Base-by-base conservation (phyloP, 2,329 filamentous ascomycete genomes). In the Trichoderma asperellum region DNA sequence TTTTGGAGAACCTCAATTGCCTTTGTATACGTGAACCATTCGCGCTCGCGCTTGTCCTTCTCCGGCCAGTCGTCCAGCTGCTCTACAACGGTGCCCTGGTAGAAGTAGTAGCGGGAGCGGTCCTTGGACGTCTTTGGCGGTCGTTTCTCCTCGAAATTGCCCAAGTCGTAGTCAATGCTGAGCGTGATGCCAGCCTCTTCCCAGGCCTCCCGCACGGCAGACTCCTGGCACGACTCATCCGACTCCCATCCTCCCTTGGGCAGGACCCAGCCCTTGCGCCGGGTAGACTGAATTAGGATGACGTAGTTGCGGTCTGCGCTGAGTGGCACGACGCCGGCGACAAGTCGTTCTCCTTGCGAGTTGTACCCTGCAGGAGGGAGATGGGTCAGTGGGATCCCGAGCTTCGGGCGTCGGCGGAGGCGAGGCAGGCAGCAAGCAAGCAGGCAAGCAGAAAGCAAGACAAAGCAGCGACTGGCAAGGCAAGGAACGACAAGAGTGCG, bases 201-300 rank as follows among this genome's bases (percentile, higher is more conserved):
- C 96, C 96, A 98, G 71, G 96, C 96, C 81, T 99, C 96, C 74
- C 96, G 85, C 85, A 91, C 81, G 68, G 96, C 96, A 69, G 96
- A 92, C 79, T 95, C 88, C 71, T 91, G 89, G 72, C 92, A 96
- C 71, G 90, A 88, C 82, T 99, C 96, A 81, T 99, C 96, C 40
- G 89, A 91, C 81, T 99, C 96, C 94, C 96, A 99, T 71, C 96
- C 96, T 77, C 96, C 96, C 80, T 99, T 99, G 71, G 96, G 96
- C 70, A 99, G 86, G 55, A 99, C 96, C 96, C 96, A 99, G 76
- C 92, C 93, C 79, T 93, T 93, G 76, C 94, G 91, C 73, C 93
- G 89, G 64, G 92, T 95, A 67, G 94, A 97, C 83, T 97, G 94
- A 76, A 98, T 97, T 74, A 99, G 86, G 74, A 99, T 87, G 71